These are phyloP conservation scores for Fomitopsis pulvina DNA, from an alignment of 768 basidiomycete species.

Conservation along the genomic window DNA sequence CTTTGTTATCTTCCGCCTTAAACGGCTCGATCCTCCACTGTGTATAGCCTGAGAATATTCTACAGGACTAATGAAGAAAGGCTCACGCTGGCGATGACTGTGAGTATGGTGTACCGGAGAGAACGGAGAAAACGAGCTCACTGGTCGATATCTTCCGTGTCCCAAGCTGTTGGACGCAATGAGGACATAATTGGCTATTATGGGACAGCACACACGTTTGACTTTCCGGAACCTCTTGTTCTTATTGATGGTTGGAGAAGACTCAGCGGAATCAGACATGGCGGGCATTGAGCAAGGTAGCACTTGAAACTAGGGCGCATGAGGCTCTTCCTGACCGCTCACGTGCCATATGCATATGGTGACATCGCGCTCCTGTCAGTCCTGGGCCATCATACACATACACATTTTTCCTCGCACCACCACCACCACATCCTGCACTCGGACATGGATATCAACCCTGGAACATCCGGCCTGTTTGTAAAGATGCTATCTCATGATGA, in stretches of 20 bases:
- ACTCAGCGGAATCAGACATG: slow-evolving; percentile 20
- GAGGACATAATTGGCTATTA: slow-evolving; percentile 7
- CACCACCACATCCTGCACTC: too few species aligned
- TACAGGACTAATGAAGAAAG: not conserved
- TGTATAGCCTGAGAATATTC: not conserved
- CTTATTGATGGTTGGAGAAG: slow-evolving; percentile 52
- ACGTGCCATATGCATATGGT: too few species aligned
- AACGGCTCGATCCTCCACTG: slow-evolving; percentile 88
- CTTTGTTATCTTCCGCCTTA: slow-evolving; percentile 65
- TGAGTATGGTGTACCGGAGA: not conserved
- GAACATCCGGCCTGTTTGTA: slow-evolving; percentile 11
- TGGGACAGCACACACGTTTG: slow-evolving; percentile 62
- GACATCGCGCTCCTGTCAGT: too few species aligned
- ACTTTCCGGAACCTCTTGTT: slow-evolving; percentile 91
- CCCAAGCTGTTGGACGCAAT: slow-evolving; percentile 70
- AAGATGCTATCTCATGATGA: slow-evolving; percentile 46
- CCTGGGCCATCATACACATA: too few species aligned
- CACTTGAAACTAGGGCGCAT: too few species aligned
- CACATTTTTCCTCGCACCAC: too few species aligned
- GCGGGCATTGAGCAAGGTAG: too few species aligned
- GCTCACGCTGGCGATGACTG: slow-evolving; percentile 24
- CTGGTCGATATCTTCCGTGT: slow-evolving; percentile 99
- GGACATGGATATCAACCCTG: slow-evolving; percentile 45
- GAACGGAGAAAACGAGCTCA: slow-evolving; percentile 37
- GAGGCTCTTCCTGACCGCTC: too few species aligned